Conservation (phyloP, 257 asterid genomes). For the Anisodus tanguticus region DNA sequence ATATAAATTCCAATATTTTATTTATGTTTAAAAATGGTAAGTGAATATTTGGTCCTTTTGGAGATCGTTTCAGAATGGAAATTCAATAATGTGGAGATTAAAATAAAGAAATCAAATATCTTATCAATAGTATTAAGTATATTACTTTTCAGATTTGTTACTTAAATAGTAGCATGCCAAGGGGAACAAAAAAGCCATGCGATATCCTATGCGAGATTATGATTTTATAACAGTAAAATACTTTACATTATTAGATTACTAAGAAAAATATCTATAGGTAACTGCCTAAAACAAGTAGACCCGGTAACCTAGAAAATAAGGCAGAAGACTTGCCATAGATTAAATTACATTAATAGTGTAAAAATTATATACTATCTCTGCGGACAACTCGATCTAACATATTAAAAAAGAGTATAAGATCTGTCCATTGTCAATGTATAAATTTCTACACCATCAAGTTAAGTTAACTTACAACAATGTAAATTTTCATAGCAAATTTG, state of each 20-base stretch:
- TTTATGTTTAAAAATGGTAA: background rate
- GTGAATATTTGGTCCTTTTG: background rate
- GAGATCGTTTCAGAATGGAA: background rate
- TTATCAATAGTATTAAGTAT: background rate
- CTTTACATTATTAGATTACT: background rate
- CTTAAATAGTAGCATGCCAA: too few relatives aligned
- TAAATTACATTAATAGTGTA: too few relatives aligned
- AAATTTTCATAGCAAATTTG: too few relatives aligned
- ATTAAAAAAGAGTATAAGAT: too few relatives aligned
- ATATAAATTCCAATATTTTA: background rate
- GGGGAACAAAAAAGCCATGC: background rate
- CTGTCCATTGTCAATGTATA: too few relatives aligned
- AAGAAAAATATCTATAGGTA: too few relatives aligned
- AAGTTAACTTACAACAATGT: too few relatives aligned
- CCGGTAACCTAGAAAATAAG: too few relatives aligned
- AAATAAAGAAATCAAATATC: constrained; percentile 21
- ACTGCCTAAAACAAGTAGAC: too few relatives aligned
- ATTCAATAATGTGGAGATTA: background rate
- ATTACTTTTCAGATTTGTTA: background rate
- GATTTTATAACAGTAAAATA: background rate
- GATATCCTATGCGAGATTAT: background rate
- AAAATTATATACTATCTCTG: too few relatives aligned
- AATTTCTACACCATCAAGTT: too few relatives aligned
- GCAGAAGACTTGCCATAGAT: background rate
- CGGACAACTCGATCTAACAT: too few relatives aligned